Evolutionary conservation across 2,329 filamentous ascomycete genomes (phyloP), one percentile per base, ranked within the genome.

Genomic region (Aspergillus hiratsukae): DNA sequence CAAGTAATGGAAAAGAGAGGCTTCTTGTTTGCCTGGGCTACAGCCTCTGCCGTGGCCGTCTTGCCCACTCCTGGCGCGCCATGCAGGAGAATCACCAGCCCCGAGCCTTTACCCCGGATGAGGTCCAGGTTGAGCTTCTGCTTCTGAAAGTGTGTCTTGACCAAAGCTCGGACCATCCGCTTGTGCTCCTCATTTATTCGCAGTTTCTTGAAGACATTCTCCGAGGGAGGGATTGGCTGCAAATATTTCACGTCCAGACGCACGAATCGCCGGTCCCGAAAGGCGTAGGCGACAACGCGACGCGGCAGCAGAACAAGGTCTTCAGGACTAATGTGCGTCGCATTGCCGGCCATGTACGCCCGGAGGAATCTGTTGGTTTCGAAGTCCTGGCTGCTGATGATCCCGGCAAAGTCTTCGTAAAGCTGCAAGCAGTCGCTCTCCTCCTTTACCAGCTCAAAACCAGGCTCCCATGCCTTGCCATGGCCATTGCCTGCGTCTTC

Each of bases 1-100:
- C 78, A 81, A 0, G 51, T 52, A 17, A 52, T 41, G 25, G n/a
- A 23, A 17, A 43, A 52, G n/a, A 52, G 23, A 6, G 51, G 51
- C 51, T 52, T 52, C 11, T 52, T 25, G n/a, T 21, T 25, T 8
- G 28, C 23, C 51, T 52, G 21, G 6, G 51, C 51, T 3, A 52
- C 40, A 29, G 21, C 37, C 40, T 52, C 51, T n/a, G 51, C 51
- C 10, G 51, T 52, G 51, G 37, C n/a, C 1, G 51, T 52, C 28
- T 52, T 52, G 37, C 51, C 51, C 9, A 41, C 37, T 19, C 51
- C 51, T 8, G 51, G 51, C n/a, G 31, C 35, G 17, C 51, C 51
- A 19, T 52, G 51, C 19, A 52, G 37, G 2, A 52, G 51, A 11
- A 52, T 23, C 3, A 52, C 28, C 37, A 52, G 21, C 27, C 37